Conservation (phyloP, 1,284 basidiomycete species). For the Microbotryomycetes sp. region DNA sequence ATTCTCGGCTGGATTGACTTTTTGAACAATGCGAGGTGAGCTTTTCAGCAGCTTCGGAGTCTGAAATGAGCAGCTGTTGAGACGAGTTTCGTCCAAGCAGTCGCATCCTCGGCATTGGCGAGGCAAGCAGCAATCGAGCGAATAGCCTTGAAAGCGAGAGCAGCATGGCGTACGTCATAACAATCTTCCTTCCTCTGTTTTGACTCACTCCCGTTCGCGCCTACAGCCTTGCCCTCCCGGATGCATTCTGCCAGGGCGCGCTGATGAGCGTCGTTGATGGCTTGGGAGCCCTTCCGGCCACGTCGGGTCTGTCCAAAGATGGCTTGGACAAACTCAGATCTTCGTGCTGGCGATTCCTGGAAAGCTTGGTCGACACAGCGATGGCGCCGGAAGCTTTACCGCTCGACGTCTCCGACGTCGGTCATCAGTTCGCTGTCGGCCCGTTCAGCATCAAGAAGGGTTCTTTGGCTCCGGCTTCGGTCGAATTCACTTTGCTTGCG, state of each 20-base stretch:
- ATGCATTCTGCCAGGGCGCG: conserved; percentile 43
- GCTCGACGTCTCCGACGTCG: conserved; percentile 22
- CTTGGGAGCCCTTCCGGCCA: conserved; percentile 38
- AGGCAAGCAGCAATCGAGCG: no score
- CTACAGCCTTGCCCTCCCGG: conserved; percentile 18
- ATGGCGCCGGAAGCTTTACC: conserved; percentile 18
- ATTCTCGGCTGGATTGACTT: conserved; percentile 90
- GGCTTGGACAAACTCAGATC: conserved; percentile 14
- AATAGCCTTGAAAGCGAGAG: no score
- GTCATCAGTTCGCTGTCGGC: conserved; percentile 56
- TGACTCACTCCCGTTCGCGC: conserved; percentile 5
- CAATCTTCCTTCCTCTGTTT: no score
- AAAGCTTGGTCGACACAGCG: conserved; percentile 15
- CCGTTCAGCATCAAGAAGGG: conserved; percentile 67
- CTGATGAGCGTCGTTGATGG: conserved; percentile 43
- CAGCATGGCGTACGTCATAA: no score
- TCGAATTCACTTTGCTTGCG: conserved; percentile 70
- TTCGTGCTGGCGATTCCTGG: conserved; percentile 23
- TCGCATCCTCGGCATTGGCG: no score
- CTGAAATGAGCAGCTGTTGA: neutral
- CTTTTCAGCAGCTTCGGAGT: neutral
- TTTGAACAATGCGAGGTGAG: conserved; percentile 52
- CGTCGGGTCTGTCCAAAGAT: conserved; percentile 27
- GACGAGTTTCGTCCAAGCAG: neutral
- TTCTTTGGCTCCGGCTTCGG: conserved; percentile 37